Base-by-base conservation (phyloP, 1,139 yeast genomes). In the Suhomyces guaymorum region DNA sequence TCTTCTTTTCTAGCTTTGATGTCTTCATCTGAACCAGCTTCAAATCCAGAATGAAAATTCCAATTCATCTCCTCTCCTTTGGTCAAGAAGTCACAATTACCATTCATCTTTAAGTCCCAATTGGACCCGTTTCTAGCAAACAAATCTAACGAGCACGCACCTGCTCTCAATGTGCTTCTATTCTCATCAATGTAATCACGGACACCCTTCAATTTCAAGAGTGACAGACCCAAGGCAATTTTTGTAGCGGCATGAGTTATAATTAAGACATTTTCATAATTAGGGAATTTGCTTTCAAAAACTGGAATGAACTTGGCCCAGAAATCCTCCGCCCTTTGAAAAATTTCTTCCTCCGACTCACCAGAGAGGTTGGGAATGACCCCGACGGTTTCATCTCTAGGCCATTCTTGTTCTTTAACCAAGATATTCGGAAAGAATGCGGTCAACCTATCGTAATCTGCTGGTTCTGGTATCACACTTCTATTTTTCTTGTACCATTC, bases 31-130 rank as follows among this genome's bases (percentile, higher is more conserved):
- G 89, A 81, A 3, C 92, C 92, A 1, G 92, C 90, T 54, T 82
- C 90, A 45, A 75, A 78, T 16, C 73, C 74, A 37, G 60, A 64
- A 52, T 76, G 78, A 63, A 87, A 87, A 46, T 81, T 76, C 96
- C 96, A 87, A 54, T 84, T 84, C 92, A 88, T 85, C 59, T 86
- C 95, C 57, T 87, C 95, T n/a, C 96, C 96, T 7, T 73, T 60
- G 2, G 72, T 57, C 44, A 87, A 66, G 48, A 79, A 85, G 30
- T 73, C 79, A 16, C 86, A 74, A 44, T 78, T 74, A 13, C 96
- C 96, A 52, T 82, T 82, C 71, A 73, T 66, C 15, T 66, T 68
- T 32, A 78, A 56, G 7, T 51, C 51, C 90, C 95, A 87, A 6
- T 60, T 55, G 4, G 26, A 31, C 2, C 37, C 47, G 2, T 33